Evolutionary conservation across 2,329 filamentous ascomycete species (phyloP).

Genomic region (Paracoccidioides brasiliensis): DNA sequence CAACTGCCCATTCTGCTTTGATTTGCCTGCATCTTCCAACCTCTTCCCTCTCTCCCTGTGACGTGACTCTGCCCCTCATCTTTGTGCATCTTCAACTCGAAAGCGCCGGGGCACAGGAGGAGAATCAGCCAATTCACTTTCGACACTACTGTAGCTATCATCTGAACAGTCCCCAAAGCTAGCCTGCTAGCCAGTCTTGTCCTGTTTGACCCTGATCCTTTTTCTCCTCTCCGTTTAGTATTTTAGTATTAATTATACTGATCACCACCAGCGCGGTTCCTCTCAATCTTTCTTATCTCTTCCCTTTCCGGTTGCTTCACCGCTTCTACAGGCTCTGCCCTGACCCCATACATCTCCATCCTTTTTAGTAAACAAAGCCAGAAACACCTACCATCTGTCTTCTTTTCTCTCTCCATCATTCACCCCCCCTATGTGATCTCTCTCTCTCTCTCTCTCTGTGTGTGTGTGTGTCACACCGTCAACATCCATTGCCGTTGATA

Average conservation of each 20-base stretch:
- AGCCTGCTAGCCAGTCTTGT: background rate
- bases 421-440: background rate
- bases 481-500: background rate
- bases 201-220: background rate
- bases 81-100: background rate
- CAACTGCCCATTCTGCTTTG: background rate
- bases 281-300: background rate
- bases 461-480: background rate
- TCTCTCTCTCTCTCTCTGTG: background rate
- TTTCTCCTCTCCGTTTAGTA: background rate
- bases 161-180: background rate
- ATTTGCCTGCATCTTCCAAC: background rate
- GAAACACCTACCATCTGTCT: background rate
- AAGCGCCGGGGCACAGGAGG: background rate
- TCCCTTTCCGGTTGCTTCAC: background rate
- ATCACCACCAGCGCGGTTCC: background rate
- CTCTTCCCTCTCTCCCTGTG: background rate
- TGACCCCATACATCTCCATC: background rate
- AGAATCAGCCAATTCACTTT: background rate
- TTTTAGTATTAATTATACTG: background rate
- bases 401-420: background rate
- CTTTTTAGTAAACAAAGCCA: background rate
- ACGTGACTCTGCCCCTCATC: background rate
- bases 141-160: background rate
- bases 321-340: background rate